A percentile compares a stretch with the other conserved stretches of the same genome.
phyloP scores from a whole-genome alignment of 2,329 filamentous ascomycete species.

The Teratosphaeria zuluensis region DNA sequence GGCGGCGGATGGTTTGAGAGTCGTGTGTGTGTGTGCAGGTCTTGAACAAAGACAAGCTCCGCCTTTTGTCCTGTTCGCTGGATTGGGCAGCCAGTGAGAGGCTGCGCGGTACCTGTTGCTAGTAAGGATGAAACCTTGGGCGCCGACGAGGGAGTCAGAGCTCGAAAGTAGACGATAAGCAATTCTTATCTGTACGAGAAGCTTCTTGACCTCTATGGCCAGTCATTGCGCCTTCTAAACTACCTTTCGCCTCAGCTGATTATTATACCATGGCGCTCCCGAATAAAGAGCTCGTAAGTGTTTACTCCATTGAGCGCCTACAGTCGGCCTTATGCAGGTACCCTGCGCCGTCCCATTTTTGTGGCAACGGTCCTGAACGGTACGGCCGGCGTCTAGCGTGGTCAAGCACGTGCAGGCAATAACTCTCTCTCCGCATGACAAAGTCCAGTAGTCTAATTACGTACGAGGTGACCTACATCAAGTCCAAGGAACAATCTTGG shows the following conservation, averaged over 20 bases:
- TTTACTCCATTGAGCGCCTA: not conserved
- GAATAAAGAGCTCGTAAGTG: not conserved
- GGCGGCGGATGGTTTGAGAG: not conserved
- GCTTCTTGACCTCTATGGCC: not conserved
- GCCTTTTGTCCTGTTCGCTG: not conserved
- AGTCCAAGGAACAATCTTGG: too few relatives aligned
- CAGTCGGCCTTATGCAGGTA: not conserved
- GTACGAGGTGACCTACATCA: not conserved
- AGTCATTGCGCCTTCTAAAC: not conserved
- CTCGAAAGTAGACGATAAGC: not conserved
- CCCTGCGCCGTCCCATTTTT: not conserved
- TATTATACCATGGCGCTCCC: not conserved
- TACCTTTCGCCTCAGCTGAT: not conserved
- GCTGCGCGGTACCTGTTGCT: not conserved
- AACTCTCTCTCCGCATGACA: not conserved
- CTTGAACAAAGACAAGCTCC: not conserved
- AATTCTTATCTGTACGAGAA: not conserved
- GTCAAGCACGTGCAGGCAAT: not conserved
- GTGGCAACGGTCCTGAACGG: not conserved
- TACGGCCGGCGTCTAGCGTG: not conserved
- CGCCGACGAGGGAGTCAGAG: not conserved
- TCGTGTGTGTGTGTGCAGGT: not conserved
- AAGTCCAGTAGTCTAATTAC: not conserved
- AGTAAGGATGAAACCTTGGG: not conserved
- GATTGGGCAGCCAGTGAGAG: not conserved